Conservation (phyloP, 73 alveolate genomes). For the Paramecium biaurelia region DNA sequence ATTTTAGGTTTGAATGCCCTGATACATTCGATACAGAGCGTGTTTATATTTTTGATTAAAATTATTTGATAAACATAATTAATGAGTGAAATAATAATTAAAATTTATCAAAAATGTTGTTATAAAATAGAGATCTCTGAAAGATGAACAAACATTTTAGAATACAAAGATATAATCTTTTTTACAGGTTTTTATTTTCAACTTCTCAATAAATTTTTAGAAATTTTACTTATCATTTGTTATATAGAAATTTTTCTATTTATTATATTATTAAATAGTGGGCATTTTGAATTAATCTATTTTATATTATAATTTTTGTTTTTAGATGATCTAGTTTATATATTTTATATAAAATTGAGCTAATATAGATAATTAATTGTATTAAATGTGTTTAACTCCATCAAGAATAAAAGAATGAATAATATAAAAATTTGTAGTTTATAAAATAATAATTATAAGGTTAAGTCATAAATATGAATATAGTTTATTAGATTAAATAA, state of each 20-base stretch:
- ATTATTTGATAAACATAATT: background rate
- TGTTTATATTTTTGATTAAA: background rate
- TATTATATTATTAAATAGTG: no score
- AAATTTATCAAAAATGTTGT: background rate
- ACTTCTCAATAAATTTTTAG: background rate
- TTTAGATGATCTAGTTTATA: no score
- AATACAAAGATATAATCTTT: background rate
- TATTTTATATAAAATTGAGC: no score
- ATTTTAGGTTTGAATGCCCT: background rate
- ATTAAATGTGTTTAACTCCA: no score
- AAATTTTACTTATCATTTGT: no score
- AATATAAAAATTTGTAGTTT: background rate
- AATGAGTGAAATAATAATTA: background rate
- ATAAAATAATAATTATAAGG: background rate
- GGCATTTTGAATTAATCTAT: no score
- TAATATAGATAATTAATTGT: no score
- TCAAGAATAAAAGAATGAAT: background rate
- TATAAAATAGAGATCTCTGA: background rate
- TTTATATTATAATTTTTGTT: no score
- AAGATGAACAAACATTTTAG: background rate
- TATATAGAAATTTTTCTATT: no score
- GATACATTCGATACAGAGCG: conserved; percentile 1
- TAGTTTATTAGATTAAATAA: no score
- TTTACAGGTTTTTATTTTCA: no score
- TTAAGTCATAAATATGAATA: background rate